These are phyloP conservation scores for Dichotomocladium elegans DNA, from an alignment of 371 early-diverging fungal species.

Conservation along the genomic window DNA sequence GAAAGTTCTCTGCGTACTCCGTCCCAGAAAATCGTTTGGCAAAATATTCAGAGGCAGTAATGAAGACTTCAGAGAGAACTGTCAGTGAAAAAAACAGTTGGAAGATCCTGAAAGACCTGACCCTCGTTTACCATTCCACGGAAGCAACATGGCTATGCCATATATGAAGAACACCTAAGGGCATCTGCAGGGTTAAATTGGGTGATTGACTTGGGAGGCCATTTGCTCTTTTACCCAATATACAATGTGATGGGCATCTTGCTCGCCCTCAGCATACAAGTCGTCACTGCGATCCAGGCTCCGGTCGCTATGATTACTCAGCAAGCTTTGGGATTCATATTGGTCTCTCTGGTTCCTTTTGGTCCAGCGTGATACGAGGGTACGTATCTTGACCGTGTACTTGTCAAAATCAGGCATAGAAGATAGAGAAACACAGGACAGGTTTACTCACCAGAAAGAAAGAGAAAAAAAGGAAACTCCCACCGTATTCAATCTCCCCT, in stretches of 20 bases:
- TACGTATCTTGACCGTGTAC: not conserved
- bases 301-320: conserved; percentile 6
- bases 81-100: not conserved
- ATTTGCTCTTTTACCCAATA: conserved; percentile 16
- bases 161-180: conserved; percentile 63
- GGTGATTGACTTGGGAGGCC: not conserved
- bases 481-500: too few species aligned
- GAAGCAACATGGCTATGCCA: conserved; percentile 72
- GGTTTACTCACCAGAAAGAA: too few species aligned
- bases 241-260: conserved; percentile 17
- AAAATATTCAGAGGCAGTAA: conserved; percentile 75
- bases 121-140: conserved; percentile 71
- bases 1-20: conserved; percentile 60
- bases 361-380: not conserved
- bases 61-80: conserved; percentile 60
- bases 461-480: too few species aligned
- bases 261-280: conserved; percentile 10
- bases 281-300: too few species aligned
- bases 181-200: not conserved
- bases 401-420: too few species aligned
- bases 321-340: conserved; percentile 6
- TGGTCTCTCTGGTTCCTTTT: conserved; percentile 3
- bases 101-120: not conserved
- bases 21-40: conserved; percentile 57
- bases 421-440: too few species aligned